Percentiles rank a stretch among this genome's conserved stretches.
Evolutionary conservation across 257 asterid genomes (phyloP).

Genomic region (Catharanthus roseus): DNA sequence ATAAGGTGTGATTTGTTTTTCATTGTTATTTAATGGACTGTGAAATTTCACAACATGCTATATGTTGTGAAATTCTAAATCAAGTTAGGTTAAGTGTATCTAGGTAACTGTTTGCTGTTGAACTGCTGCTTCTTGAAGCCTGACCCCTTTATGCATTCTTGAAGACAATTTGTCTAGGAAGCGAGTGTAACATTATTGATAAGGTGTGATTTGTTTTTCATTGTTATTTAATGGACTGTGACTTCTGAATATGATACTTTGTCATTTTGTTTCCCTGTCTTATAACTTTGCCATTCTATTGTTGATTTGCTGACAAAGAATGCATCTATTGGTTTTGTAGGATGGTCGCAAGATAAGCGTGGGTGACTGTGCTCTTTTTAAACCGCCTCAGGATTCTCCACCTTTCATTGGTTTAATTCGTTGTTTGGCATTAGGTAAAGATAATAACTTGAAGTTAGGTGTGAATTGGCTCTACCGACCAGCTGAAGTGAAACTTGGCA

Average conservation of each 20-base stretch:
- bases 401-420: slow-evolving; percentile 69
- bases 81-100: background rate
- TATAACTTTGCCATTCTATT: background rate
- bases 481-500: slow-evolving; percentile 54
- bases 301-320: slow-evolving; percentile 7
- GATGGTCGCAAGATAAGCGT: slow-evolving; percentile 53
- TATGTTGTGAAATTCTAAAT: background rate
- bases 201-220: background rate
- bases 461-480: slow-evolving; percentile 88
- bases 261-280: background rate
- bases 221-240: background rate
- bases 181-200: background rate
- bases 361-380: slow-evolving; percentile 75
- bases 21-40: background rate
- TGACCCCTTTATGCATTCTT: background rate
- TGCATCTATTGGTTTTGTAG: slow-evolving; percentile 35
- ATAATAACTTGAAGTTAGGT: slow-evolving; percentile 43
- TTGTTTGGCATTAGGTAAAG: slow-evolving; percentile 35
- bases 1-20: background rate
- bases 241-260: background rate
- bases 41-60: background rate
- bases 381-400: slow-evolving; percentile 61
- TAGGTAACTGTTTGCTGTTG: background rate
- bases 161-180: background rate
- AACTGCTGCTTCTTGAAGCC: background rate